These are phyloP conservation scores for Clonostachys chloroleuca DNA, from an alignment of 2,329 filamentous ascomycete genomes.

Conservation along the genomic window DNA sequence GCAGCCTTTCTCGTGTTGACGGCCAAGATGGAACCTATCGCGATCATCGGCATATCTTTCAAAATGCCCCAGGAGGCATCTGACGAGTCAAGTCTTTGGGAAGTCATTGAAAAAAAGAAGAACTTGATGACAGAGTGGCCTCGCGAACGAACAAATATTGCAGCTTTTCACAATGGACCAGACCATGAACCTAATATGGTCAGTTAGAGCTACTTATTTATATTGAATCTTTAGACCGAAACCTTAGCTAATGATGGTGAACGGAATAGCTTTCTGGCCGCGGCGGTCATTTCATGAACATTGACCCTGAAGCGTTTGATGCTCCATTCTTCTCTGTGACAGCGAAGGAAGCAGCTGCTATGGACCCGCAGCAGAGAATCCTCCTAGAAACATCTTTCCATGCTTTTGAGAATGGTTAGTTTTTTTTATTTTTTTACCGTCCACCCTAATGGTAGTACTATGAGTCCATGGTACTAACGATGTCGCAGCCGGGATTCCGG, in stretches of 20 bases:
- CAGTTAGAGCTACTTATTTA: constrained; percentile 1
- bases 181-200: constrained; percentile 2
- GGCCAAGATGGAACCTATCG: constrained; percentile 7
- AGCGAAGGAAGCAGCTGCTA: constrained; percentile 10
- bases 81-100: constrained; percentile 23
- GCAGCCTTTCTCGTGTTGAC: too few relatives aligned
- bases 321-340: constrained; percentile 30
- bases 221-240: too few relatives aligned
- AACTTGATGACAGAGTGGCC: constrained; percentile 25
- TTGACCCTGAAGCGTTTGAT: constrained; percentile 27
- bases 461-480: neutral
- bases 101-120: constrained; percentile 17
- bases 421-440: neutral
- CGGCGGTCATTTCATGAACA: constrained; percentile 21
- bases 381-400: constrained; percentile 24
- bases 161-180: constrained; percentile 12
- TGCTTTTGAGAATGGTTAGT: constrained; percentile 27
- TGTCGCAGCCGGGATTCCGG: constrained; percentile 19
- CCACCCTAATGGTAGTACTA: neutral
- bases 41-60: constrained; percentile 28
- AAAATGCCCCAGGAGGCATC: constrained; percentile 27
- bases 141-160: constrained; percentile 16
- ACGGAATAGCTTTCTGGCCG: constrained; percentile 8
- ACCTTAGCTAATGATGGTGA: constrained; percentile 7
- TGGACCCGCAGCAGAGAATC: constrained; percentile 31